These are phyloP conservation scores for Penicillium egyptiacum DNA, from an alignment of 495 filamentous ascomycete genomes.

Conservation along the genomic window DNA sequence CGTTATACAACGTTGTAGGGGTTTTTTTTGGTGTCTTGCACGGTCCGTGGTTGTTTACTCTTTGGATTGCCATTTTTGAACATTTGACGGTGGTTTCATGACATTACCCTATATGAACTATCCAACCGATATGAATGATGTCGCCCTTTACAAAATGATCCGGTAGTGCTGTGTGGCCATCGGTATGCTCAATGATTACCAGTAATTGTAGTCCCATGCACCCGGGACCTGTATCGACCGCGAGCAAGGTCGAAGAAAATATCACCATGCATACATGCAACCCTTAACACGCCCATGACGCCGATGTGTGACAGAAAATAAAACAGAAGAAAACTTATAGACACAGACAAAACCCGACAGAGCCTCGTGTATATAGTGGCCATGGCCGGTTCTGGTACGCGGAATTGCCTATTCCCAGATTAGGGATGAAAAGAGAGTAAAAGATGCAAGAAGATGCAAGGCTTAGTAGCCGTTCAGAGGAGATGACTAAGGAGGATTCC, in stretches of 20 bases:
- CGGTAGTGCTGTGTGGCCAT: constrained; percentile 1
- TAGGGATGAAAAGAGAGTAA: constrained; percentile 5
- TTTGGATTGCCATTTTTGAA: background rate
- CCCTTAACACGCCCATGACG: constrained; percentile 17
- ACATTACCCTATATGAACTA: constrained; percentile 27
- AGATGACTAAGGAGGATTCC: background rate
- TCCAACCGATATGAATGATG: constrained; percentile 24
- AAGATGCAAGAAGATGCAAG: constrained; percentile 7
- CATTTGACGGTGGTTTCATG: constrained; percentile 7
- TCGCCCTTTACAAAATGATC: constrained; percentile 26
- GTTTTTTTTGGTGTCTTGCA: background rate
- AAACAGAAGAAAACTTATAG: constrained; percentile 19
- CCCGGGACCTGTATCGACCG: constrained; percentile 11
- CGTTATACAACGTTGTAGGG: background rate
- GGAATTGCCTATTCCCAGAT: constrained; percentile 7
- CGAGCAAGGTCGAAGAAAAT: constrained; percentile 7
- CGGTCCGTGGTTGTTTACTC: background rate
- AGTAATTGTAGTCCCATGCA: constrained; percentile 3
- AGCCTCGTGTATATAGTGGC: constrained; percentile 22
- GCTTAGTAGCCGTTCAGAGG: background rate
- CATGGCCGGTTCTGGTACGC: constrained; percentile 10
- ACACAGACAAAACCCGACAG: constrained; percentile 19
- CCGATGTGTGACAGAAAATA: constrained; percentile 14
- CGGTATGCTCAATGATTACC: constrained; percentile 8
- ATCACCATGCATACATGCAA: constrained; percentile 19